These are phyloP conservation scores for Cercospora nicotianae DNA, from an alignment of 2,329 filamentous ascomycete genomes.

Conservation along the genomic window DNA sequence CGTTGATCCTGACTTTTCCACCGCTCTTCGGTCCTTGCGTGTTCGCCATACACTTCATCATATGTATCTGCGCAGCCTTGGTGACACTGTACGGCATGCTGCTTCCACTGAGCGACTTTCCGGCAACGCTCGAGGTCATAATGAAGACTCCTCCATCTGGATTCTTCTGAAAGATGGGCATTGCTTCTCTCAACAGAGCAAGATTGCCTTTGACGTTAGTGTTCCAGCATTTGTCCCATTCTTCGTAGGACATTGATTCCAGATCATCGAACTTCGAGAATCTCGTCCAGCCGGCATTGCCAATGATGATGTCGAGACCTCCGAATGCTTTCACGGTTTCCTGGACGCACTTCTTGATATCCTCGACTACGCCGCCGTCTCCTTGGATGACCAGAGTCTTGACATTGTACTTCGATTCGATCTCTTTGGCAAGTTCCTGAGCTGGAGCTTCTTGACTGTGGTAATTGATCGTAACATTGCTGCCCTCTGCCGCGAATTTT, in stretches of 20 bases:
- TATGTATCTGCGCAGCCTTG: constrained; percentile 70
- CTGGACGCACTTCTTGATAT: constrained; percentile 60
- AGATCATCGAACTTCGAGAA: constrained; percentile 59
- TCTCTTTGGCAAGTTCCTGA: constrained; percentile 56
- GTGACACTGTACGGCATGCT: constrained; percentile 73
- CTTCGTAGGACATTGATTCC: constrained; percentile 58
- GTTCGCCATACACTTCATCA: constrained; percentile 64
- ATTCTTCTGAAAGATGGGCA: constrained; percentile 61
- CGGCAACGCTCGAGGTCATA: constrained; percentile 63
- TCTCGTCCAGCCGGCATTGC: constrained; percentile 70
- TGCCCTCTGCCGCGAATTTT: constrained; percentile 67
- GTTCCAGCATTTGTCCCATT: constrained; percentile 67
- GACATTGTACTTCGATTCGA: constrained; percentile 54
- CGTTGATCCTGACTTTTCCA: constrained; percentile 58
- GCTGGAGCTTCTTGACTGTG: constrained; percentile 62
- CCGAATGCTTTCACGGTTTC: constrained; percentile 62
- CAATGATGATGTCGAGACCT: constrained; percentile 73
- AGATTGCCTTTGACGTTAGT: constrained; percentile 57
- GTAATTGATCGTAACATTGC: constrained; percentile 74
- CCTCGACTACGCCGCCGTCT: constrained; percentile 62
- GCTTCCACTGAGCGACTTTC: constrained; percentile 53
- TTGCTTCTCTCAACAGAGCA: constrained; percentile 41
- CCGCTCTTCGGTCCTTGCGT: constrained; percentile 58
- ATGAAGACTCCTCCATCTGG: constrained; percentile 63
- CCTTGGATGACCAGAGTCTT: constrained; percentile 61